Base-by-base conservation (phyloP, 352 stramenopile genomes). In the Phytophthora chlamydospora region DNA sequence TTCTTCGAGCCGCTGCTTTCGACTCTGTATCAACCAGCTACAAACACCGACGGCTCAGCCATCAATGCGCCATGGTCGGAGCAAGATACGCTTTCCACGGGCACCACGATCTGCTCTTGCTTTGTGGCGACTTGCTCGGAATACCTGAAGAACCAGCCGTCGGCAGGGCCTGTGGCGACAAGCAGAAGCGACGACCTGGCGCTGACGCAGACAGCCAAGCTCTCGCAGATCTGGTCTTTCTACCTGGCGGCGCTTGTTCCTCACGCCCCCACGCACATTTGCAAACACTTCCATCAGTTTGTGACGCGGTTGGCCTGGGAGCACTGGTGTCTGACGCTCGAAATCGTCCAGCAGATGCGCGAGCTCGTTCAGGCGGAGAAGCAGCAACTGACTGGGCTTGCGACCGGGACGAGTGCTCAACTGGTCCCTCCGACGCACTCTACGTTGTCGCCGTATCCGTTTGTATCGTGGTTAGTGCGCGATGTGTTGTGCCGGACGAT, bases 341-440 rank as follows among this genome's bases (percentile, higher is more conserved):
- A 93, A 31, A 89, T 89, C 27, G 78, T 96, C 2, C 87, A 92
- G 42, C 77, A 93, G 54, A 96, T 96, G 85, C 78, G 85, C 1
- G 85, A 92, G 39, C 63, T 90, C 9, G 62, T 93, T 24, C 67
- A 85, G 40, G 78, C 47, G 10, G 85, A 94, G 54, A 88, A 78
- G 47, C 75, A 88, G 38, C 74, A 87, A 39, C 67, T 90, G 4
- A 54, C 70, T 21, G 59, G 62, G 8, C 34, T 64, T 1, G n/a
- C 54, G 43, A 55, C 29, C n/a, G 58, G 36, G 1, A 4, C 35
- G 32, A 68, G 13, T n/a, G 57, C 49, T 27, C 47, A 67, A 66
- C 41, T 78, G 39, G 27, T 76, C 35, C 50, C 54, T n/a, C 48
- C 51, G 1, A 16, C 62, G 29, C 57, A 71, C 39, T 71, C 71